Percentiles rank a stretch among this genome's conserved stretches.
Conservation (phyloP, 2,329 filamentous ascomycete genomes). For the Fusarium clavum region DNA sequence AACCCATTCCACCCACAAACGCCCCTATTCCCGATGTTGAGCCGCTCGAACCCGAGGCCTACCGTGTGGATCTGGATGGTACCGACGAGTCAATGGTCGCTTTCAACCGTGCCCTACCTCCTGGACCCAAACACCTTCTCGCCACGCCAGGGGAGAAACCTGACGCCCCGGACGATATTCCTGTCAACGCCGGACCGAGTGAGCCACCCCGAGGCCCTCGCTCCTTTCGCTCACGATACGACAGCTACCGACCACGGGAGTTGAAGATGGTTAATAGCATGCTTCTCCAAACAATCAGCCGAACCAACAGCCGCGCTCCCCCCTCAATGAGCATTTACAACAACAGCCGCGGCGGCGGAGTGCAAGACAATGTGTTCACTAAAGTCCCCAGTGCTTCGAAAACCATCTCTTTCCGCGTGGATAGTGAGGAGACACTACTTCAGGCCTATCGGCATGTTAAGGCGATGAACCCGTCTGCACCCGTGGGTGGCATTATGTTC, state of each 20-base stretch:
- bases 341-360: slow-evolving; percentile 17
- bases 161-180: too few relatives aligned
- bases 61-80: too few relatives aligned
- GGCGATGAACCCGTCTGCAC: slow-evolving; percentile 13
- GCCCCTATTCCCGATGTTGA: too few relatives aligned
- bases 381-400: slow-evolving; percentile 1
- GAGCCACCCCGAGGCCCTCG: neutral
- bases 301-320: neutral
- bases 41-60: too few relatives aligned
- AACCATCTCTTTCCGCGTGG: slow-evolving; percentile 13
- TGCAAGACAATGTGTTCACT: slow-evolving; percentile 20
- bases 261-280: slow-evolving; percentile 20
- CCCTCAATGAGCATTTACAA: slow-evolving; percentile 11
- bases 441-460: slow-evolving; percentile 20
- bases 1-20: too few relatives aligned
- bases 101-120: too few relatives aligned
- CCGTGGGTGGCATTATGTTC: slow-evolving; percentile 25
- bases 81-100: too few relatives aligned
- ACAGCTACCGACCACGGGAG: neutral
- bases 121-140: too few relatives aligned
- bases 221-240: neutral
- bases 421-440: slow-evolving; percentile 14
- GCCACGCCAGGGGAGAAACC: too few relatives aligned
- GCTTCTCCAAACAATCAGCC: slow-evolving; percentile 1
- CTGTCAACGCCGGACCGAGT: neutral